A percentile compares a stretch with the other conserved stretches of the same genome.
These are phyloP conservation scores for Rugonectria rugulosa DNA, from an alignment of 2,329 filamentous ascomycete genomes.

Conservation along the genomic window DNA sequence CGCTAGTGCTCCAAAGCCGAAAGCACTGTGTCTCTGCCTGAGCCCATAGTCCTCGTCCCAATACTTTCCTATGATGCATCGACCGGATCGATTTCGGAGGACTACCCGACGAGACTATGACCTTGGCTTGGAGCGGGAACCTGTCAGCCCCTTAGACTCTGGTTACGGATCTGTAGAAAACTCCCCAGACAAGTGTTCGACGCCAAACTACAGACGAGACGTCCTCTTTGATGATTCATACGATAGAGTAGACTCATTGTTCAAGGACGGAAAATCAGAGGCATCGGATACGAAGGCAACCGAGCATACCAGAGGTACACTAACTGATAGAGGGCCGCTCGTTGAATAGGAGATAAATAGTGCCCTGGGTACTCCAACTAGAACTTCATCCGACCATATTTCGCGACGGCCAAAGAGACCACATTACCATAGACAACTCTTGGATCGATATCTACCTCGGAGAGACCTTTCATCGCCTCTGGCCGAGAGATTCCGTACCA, in stretches of 20 bases:
- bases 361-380: not conserved
- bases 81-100: conserved; percentile 18
- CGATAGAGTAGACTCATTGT: conserved; percentile 3
- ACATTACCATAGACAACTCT: conserved; percentile 27
- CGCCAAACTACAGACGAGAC: conserved; percentile 8
- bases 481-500: conserved; percentile 55
- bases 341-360: conserved; percentile 19
- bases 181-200: conserved; percentile 13
- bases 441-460: conserved; percentile 61
- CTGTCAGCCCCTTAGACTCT: conserved; percentile 37
- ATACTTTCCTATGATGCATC: conserved; percentile 3
- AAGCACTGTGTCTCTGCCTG: not conserved
- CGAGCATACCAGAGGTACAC: not conserved
- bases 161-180: conserved; percentile 41
- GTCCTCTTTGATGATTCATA: conserved; percentile 30
- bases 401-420: no score
- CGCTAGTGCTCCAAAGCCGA: not conserved
- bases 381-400: not conserved
- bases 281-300: not conserved
- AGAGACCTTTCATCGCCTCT: conserved; percentile 46
- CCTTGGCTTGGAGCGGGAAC: conserved; percentile 4
- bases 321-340: not conserved
- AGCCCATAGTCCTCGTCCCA: not conserved
- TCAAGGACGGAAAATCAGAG: conserved; percentile 12
- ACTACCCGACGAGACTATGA: conserved; percentile 12